Conservation (phyloP, 1,284 basidiomycete species). For the Marasmius sp. region DNA sequence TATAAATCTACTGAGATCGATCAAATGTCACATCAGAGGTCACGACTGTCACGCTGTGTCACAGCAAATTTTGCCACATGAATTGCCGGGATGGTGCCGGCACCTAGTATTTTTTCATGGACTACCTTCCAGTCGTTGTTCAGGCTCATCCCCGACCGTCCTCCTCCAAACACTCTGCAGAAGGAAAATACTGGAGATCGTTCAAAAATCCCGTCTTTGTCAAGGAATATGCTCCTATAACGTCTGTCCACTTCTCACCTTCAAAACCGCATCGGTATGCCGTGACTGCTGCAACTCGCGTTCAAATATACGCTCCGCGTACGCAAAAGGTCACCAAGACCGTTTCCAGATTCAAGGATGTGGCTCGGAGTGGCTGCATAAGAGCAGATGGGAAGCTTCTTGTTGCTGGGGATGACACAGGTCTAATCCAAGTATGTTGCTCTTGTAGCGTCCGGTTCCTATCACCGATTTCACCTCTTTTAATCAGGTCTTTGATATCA, state of each 20-base stretch:
- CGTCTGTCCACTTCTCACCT: constrained; percentile 87
- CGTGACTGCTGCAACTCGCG: constrained; percentile 90
- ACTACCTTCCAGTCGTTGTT: constrained; percentile 76
- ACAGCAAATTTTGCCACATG: constrained; percentile 8
- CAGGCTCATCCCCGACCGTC: constrained; percentile 58
- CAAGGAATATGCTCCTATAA: constrained; percentile 94
- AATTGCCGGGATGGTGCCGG: background rate
- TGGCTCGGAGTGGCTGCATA: constrained; percentile 86
- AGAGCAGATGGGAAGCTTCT: constrained; percentile 93
- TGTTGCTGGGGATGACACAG: constrained; percentile 93
- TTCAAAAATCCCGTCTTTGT: constrained; percentile 88
- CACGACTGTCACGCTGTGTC: background rate
- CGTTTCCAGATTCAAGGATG: constrained; percentile 95
- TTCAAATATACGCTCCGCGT: constrained; percentile 94
- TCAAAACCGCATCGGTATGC: constrained; percentile 90
- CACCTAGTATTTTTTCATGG: constrained; percentile 42
- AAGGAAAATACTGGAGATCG: constrained; percentile 79
- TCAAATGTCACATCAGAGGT: constrained; percentile 12
- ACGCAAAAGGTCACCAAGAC: constrained; percentile 96
- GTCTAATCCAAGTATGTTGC: constrained; percentile 77
- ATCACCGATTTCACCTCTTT: constrained; percentile 14
- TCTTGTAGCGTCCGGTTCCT: constrained; percentile 3
- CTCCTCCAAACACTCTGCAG: constrained; percentile 60
- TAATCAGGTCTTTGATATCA: constrained; percentile 88
- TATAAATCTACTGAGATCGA: constrained; percentile 8